Conservation (phyloP, 2,329 filamentous ascomycete genomes). For the Blastomyces parvus region DNA sequence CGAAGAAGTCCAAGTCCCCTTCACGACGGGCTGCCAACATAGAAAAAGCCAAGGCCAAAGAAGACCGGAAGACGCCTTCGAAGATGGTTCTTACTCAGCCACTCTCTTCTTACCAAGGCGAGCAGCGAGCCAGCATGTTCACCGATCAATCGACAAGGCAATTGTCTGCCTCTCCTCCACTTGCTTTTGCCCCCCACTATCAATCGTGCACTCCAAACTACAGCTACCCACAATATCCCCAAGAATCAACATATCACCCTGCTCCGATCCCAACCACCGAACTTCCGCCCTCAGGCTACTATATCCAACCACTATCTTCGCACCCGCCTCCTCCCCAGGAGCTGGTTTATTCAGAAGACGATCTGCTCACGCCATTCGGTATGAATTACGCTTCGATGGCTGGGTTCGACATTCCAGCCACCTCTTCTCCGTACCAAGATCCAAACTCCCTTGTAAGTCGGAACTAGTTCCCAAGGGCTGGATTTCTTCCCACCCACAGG, state of each 20-base stretch:
- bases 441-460: conserved; percentile 14
- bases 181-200: conserved; percentile 42
- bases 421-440: conserved; percentile 28
- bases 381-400: conserved; percentile 53
- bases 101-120: conserved; percentile 33
- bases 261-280: conserved; percentile 26
- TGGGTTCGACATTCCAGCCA: conserved; percentile 43
- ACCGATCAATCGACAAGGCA: conserved; percentile 50
- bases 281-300: conserved; percentile 30
- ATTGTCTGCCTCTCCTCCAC: conserved; percentile 50
- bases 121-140: conserved; percentile 47
- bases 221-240: conserved; percentile 26
- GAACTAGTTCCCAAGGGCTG: conserved; percentile 3
- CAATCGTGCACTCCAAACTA: conserved; percentile 39
- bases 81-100: conserved; percentile 25
- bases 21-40: conserved; percentile 14
- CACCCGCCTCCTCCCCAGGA: conserved; percentile 33
- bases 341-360: conserved; percentile 44
- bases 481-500: background rate
- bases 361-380: conserved; percentile 49
- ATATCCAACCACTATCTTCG: conserved; percentile 33
- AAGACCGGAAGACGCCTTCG: conserved; percentile 15
- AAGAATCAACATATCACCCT: conserved; percentile 28
- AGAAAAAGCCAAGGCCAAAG: conserved; percentile 22
- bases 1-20: conserved; percentile 3